phyloP scores from a whole-genome alignment of 2,329 filamentous ascomycete genomes.

The Cyphellophora europaea region DNA sequence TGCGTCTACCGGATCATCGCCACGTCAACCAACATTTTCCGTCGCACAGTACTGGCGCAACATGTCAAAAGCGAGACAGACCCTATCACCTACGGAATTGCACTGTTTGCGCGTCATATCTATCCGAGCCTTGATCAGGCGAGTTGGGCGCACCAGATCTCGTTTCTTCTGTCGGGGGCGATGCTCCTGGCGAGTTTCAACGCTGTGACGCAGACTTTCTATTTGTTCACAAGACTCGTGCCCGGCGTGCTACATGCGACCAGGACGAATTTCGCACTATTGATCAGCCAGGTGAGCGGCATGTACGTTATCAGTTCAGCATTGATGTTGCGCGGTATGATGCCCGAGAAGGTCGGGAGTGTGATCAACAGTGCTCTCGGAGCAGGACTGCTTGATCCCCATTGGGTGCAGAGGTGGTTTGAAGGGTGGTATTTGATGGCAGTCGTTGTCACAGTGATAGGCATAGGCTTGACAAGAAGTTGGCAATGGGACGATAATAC shows the following conservation, averaged over 20 bases:
- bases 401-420: constrained; percentile 74
- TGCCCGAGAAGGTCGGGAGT: constrained; percentile 67
- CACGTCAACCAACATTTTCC: constrained; percentile 58
- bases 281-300: constrained; percentile 70
- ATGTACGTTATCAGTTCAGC: constrained; percentile 79
- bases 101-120: constrained; percentile 72
- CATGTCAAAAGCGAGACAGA: constrained; percentile 54
- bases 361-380: constrained; percentile 70
- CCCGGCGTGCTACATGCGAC: constrained; percentile 63
- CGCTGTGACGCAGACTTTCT: constrained; percentile 75
- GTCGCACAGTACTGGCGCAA: constrained; percentile 43
- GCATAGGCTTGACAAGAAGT: constrained; percentile 43
- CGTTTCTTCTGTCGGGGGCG: constrained; percentile 71
- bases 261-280: constrained; percentile 67
- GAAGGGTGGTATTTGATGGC: constrained; percentile 75
- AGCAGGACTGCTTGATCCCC: constrained; percentile 58
- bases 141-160: constrained; percentile 77
- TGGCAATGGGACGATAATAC: background rate
- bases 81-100: constrained; percentile 74
- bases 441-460: constrained; percentile 56
- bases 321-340: constrained; percentile 65
- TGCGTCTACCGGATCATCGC: constrained; percentile 75
- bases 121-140: constrained; percentile 72
- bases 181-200: constrained; percentile 76
- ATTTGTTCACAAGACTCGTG: constrained; percentile 66